Base-by-base conservation (phyloP, 164 flowering plant species). In the Vitis amurensis region DNA sequence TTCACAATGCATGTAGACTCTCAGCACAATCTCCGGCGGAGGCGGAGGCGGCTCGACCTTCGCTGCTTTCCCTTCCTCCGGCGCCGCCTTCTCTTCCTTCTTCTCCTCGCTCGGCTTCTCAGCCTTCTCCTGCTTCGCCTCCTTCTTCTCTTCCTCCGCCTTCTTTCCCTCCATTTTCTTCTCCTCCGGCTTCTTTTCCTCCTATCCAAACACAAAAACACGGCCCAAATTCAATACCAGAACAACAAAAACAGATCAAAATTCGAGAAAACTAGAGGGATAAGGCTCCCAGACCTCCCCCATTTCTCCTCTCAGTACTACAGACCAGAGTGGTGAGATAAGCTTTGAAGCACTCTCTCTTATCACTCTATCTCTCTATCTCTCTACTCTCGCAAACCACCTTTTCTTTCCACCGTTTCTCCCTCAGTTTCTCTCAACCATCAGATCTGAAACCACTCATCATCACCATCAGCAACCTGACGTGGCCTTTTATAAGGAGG, bases 1-100 rank as follows among this genome's bases (percentile, higher is more conserved):
- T 65, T 93, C 97, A 51, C 98, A 93, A 87, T 93, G 98, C 98
- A 93, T 93, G 89, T 74, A 89, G 12, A 93, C 93, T 53, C 68
- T 84, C 64, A 89, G 71, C 9, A 89, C 84, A 52, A 91, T 83
- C 66, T 88, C 88, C 59, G 74, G 82, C 3, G 89, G 82, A 9
- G 79, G 91, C 15, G 89, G 87, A 1, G 85, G 87, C 5, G 88
- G 78, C 61, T 55, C 51, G n/a, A 56, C 74, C 61, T 73, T 64
- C 10, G 55, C 44, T 49, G 49, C 73, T 30, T 59, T 71, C 73
- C 64, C 37, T 50, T 57, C 55, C 14, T 66, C 49, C 29, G 48
- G 11, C 11, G 16, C 16, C 49, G 61, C 49, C 27, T 23, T 59
- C 50, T 71, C 73, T 11, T 59, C 58, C 29, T 84, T 72, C 61